A percentile compares a stretch with the other conserved stretches of the same genome.
Conservation (phyloP, 1,284 basidiomycete species). For the Sparassis latifolia region DNA sequence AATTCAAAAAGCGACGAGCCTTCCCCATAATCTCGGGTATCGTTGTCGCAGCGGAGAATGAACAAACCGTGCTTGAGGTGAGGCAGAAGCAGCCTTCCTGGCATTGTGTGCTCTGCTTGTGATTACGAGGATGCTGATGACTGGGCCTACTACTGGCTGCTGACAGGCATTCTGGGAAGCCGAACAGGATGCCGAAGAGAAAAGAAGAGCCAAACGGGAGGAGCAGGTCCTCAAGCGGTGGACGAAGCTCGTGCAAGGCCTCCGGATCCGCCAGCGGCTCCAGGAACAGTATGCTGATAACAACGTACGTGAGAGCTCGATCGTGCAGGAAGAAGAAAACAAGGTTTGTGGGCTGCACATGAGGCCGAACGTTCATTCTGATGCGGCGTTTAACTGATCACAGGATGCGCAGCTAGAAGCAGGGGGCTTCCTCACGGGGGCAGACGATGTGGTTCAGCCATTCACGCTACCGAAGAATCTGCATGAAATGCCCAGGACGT, state of each 20-base stretch:
- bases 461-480: slow-evolving; percentile 62
- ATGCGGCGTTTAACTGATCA: slow-evolving; percentile 2
- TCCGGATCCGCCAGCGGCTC: slow-evolving; percentile 79
- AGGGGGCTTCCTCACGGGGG: slow-evolving; percentile 63
- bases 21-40: slow-evolving; percentile 84
- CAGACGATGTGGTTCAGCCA: slow-evolving; percentile 66
- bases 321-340: slow-evolving; percentile 17
- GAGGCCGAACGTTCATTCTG: neutral
- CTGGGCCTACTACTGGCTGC: neutral
- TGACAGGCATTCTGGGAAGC: slow-evolving; percentile 78
- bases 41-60: slow-evolving; percentile 81
- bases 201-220: slow-evolving; percentile 68
- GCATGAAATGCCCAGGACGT: slow-evolving; percentile 25
- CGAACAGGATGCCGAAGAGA: slow-evolving; percentile 73
- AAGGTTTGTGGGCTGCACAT: slow-evolving; percentile 10
- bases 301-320: slow-evolving; percentile 14
- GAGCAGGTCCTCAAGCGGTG: slow-evolving; percentile 86
- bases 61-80: slow-evolving; percentile 74
- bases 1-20: slow-evolving; percentile 89
- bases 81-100: slow-evolving; percentile 10
- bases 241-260: slow-evolving; percentile 82
- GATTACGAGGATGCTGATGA: neutral
- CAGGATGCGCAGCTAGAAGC: slow-evolving; percentile 24
- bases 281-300: slow-evolving; percentile 71
- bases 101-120: no score